These are phyloP conservation scores for Huiozyma naganishii DNA, from an alignment of 805 yeast species.

Conservation along the genomic window DNA sequence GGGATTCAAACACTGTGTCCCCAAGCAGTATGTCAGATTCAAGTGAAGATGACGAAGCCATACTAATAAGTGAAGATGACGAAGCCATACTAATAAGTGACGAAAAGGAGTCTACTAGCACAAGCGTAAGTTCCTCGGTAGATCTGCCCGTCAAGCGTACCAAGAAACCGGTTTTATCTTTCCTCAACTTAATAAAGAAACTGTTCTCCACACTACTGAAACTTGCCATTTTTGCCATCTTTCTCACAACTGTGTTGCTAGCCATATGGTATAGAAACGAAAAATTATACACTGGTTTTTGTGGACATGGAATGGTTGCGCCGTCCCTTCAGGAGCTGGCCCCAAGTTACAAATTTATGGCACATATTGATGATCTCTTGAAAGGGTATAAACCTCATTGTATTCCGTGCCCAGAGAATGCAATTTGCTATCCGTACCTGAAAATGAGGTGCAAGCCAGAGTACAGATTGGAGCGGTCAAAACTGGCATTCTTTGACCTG, in stretches of 20 bases:
- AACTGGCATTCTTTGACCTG: conserved; percentile 34
- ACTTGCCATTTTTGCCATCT: conserved; percentile 6
- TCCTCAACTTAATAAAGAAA: too few relatives aligned
- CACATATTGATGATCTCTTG: conserved; percentile 34
- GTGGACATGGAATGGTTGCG: conserved; percentile 48
- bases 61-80: too few relatives aligned
- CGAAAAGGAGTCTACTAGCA: too few relatives aligned
- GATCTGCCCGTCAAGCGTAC: too few relatives aligned
- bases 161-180: too few relatives aligned
- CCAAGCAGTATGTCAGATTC: too few relatives aligned
- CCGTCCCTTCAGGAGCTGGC: conserved; percentile 14
- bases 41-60: too few relatives aligned
- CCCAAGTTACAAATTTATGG: conserved; percentile 28
- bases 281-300: conserved; percentile 54
- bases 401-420: conserved; percentile 70
- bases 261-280: conserved; percentile 58
- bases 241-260: conserved; percentile 21
- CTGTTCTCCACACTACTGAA: neutral
- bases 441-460: conserved; percentile 63
- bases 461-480: conserved; percentile 35
- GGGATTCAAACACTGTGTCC: too few relatives aligned
- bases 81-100: too few relatives aligned
- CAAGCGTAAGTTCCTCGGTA: too few relatives aligned
- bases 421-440: conserved; percentile 54
- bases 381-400: conserved; percentile 51